phyloP scores from a whole-genome alignment of 768 basidiomycete genomes.

The Pleurotus giganteus region DNA sequence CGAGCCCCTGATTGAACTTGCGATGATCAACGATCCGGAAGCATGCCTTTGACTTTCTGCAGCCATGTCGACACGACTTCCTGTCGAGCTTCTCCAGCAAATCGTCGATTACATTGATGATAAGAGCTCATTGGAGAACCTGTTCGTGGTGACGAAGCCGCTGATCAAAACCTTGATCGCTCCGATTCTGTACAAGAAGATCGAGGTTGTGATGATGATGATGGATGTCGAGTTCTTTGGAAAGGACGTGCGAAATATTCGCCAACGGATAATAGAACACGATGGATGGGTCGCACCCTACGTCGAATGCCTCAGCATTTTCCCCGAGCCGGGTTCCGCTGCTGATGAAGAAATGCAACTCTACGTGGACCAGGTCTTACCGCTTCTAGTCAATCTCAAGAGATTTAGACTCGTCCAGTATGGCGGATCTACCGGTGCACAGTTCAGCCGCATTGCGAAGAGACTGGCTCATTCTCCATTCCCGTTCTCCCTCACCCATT shows the following conservation, averaged over 20 bases:
- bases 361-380: neutral
- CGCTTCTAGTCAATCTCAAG: neutral
- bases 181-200: neutral
- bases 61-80: neutral
- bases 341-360: neutral
- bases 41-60: too few relatives aligned
- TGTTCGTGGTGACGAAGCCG: neutral
- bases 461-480: neutral
- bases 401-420: neutral
- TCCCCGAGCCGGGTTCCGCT: neutral
- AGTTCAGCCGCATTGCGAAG: neutral
- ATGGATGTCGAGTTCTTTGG: neutral
- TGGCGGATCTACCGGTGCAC: neutral
- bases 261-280: neutral
- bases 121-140: neutral
- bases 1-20: too few relatives aligned
- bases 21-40: too few relatives aligned
- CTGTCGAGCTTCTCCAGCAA: neutral
- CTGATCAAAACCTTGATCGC: neutral
- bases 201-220: neutral
- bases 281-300: neutral
- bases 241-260: neutral
- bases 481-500: neutral
- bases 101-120: neutral
- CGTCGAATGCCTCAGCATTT: neutral